Evolutionary conservation across 2,329 filamentous ascomycete genomes (phyloP), one percentile per base, ranked within the genome.

Genomic region (Penicillium brasilianum): DNA sequence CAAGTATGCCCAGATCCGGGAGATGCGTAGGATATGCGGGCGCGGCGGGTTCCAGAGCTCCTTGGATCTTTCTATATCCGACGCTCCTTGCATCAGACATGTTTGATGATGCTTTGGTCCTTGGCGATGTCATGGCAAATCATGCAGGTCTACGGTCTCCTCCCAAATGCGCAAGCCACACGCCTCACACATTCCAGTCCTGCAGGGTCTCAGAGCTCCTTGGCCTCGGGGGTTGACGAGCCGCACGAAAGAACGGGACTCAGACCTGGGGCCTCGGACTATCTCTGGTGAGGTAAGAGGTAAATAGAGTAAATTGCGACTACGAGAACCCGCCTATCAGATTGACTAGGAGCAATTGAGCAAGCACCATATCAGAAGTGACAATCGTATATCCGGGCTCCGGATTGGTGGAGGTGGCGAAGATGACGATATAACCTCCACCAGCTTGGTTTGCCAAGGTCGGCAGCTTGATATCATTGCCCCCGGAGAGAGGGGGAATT

Each of bases 101-200:
- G 43, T 49, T 57, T 57, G n/a, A 65, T 63, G 58, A 65, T 63
- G 58, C 48, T 50, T 34, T 2, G 28, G 46, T 50, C 46, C n/a
- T 50, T 18, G 51, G 10, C 25, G 3, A 28, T 28, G 25, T 28
- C 3, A 28, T 28, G 25, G 25, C 25, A 28, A 28, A 28, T 28
- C 1, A 34, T 50, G 46, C 46, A 50, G 16, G 44, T n/a, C 43
- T 16, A 28, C 9, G 13, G 57, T 60, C 48, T 57, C 44, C 48
- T 37, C 14, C n/a, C 37, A n/a, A 60, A 57, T 57, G 30, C 25
- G 49, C 50, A 46, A 46, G 43, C 43, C 44, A 48, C 44, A 48
- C 43, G 44, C 46, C 39, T 49, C 52, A 32, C 53, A 59, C 55
- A 63, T 63, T 63, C 58, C 61, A 62, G 28, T 52, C 14, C 28